Evolutionary conservation across 176 grass and related monocot species (phyloP).

Genomic region (Rhynchospora breviuscula): DNA sequence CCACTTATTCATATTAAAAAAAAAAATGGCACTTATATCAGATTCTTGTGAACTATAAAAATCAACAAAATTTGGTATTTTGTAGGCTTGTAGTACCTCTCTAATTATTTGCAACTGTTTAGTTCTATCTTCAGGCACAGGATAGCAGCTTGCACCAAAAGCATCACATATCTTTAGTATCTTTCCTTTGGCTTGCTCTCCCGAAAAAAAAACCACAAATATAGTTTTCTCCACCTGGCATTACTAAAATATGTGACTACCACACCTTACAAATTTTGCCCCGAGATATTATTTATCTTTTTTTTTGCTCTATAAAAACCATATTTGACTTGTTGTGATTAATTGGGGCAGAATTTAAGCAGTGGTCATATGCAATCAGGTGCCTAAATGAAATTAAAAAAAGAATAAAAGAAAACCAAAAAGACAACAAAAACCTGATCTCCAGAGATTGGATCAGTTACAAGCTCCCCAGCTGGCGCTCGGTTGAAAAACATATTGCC

Average conservation of each 20-base stretch:
- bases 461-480: conserved; percentile 76
- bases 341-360: neutral
- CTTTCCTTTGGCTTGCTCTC: conserved; percentile 83
- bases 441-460: conserved; percentile 82
- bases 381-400: neutral
- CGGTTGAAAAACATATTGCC: conserved; percentile 99
- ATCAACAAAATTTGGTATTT: neutral
- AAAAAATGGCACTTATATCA: no score
- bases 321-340: neutral
- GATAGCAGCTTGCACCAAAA: conserved; percentile 96
- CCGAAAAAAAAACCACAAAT: conserved; percentile 97
- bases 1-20: neutral
- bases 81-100: conserved; percentile 49
- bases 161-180: conserved; percentile 89
- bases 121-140: conserved; percentile 81
- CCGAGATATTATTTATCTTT: neutral
- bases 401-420: neutral
- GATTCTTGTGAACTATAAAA: neutral
- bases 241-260: conserved; percentile 3
- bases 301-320: neutral
- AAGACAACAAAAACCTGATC: conserved; percentile 64
- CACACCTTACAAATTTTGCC: neutral
- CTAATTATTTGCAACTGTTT: conserved; percentile 88
- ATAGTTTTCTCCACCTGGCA: conserved; percentile 91
- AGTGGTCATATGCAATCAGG: neutral